These are phyloP conservation scores for Coccinonectria pachysandricola DNA, from an alignment of 2,329 filamentous ascomycete genomes.

Conservation along the genomic window DNA sequence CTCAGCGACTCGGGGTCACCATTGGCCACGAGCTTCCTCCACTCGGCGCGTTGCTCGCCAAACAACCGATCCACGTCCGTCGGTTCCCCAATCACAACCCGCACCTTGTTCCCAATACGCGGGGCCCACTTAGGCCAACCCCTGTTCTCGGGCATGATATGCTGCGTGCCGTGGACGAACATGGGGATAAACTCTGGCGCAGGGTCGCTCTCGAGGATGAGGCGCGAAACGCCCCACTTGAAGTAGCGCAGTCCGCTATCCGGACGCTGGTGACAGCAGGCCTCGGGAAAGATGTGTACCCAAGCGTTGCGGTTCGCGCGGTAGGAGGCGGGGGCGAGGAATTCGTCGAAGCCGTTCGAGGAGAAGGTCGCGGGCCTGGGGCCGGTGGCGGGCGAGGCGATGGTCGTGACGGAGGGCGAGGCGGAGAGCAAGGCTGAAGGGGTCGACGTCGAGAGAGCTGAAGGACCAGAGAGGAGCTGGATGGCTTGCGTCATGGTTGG, in stretches of 20 bases:
- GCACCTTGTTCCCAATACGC: constrained; percentile 58
- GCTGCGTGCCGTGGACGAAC: constrained; percentile 84
- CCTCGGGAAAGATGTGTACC: constrained; percentile 95
- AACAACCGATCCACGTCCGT: constrained; percentile 66
- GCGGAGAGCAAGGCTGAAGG: constrained; percentile 12
- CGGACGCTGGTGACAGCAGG: constrained; percentile 81
- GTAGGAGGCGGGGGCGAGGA: constrained; percentile 63
- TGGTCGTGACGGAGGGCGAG: constrained; percentile 4
- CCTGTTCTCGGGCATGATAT: constrained; percentile 79
- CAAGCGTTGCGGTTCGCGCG: constrained; percentile 62
- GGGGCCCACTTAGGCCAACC: constrained; percentile 73
- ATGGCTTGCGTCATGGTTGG: constrained; percentile 80
- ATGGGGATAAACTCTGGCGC: constrained; percentile 85
- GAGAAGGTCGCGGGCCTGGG: constrained; percentile 40
- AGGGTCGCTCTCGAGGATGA: constrained; percentile 83
- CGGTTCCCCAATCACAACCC: constrained; percentile 68
- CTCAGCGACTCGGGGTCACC: constrained; percentile 37
- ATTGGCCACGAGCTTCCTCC: constrained; percentile 53
- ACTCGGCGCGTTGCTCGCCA: constrained; percentile 63
- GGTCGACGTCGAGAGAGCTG: not conserved
- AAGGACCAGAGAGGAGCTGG: constrained; percentile 57
- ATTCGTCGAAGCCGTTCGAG: constrained; percentile 55
- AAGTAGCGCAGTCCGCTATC: constrained; percentile 82
- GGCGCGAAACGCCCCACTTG: constrained; percentile 89
- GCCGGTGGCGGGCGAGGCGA: constrained; percentile 4